Evolutionary conservation across 805 yeast genomes (phyloP), one percentile per base, ranked within the genome.

Genomic region (Ogataea polymorpha): DNA sequence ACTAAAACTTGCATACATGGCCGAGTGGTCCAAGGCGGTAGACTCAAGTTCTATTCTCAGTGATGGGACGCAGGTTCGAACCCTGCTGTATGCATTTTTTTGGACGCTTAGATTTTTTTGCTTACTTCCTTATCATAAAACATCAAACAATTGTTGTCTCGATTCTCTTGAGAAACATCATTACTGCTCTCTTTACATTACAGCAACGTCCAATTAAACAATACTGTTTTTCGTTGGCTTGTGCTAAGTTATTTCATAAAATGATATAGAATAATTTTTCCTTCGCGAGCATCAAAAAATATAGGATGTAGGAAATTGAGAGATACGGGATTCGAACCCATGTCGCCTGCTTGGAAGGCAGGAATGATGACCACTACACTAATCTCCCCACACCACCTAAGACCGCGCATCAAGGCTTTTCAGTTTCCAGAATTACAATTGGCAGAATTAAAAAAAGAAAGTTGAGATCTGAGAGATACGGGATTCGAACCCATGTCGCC

Each of bases 271-370:
- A n/a, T n/a, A n/a, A n/a, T n/a, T n/a, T n/a, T n/a, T n/a, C n/a
- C 16, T 15, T 15, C 16, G 16, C 16, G 16, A 15, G 16, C 16
- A 3, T 15, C 16, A 15, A 16, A 16, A 17, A 17, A 11, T 11
- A 17, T 15, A 15, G 16, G 16, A 17, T 16, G 23, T 10, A 4
- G 45, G 39, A 53, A 52, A 50, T 44, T 79, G 87, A 81, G 80
- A 79, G 82, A 81, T 80, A 79, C 83, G 88, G 84, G 91, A 83
- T 80, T 83, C 89, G 91, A 83, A 83, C 91, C 89, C 90, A 77
- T 81, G 87, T 79, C 90, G 71, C 82, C 79, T 79, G 88, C 90
- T 84, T 83, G 90, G 90, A 84, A 83, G 89, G 89, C 88, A 79
- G 77, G 79, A 71, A 82, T 83, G 86, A 79, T 83, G 80, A 79